Base-by-base conservation (phyloP, 306 rosid genomes). In the Quercus berberidifolia region DNA sequence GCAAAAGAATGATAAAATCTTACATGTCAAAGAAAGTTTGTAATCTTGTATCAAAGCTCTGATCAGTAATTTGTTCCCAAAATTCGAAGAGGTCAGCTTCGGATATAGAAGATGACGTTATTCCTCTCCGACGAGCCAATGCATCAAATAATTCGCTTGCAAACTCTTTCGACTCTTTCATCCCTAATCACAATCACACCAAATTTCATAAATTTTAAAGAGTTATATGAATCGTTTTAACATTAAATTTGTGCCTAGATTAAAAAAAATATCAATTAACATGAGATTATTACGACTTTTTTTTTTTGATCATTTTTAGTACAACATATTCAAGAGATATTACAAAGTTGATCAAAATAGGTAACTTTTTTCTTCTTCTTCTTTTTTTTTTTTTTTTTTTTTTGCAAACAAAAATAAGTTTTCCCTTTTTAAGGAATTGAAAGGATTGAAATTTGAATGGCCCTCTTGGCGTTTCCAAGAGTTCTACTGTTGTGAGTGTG, bases 1-100 rank as follows among this genome's bases (percentile, higher is more conserved):
- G 21, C 20, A 19, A 62, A 31, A 77, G 12, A 2, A 38, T 14
- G 55, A 38, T 9, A 3, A 23, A 31, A 69, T 28, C 94, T 79
- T 81, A 94, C 99, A 94, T 94, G 78, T 92, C 97, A 79, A 94
- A 94, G 89, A 94, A 92, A 20, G 96, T 94, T 77, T 92, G 99
- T 0, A 94, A 89, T 81, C 95, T 91, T 5, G 99, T 86, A 75
- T 94, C 97, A 76, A 94, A 94, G 81, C 97, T 92, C 67, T 85
- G 89, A 73, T 94, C 97, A 0, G 92, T 74, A 70, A 94, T 92
- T 46, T 92, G 97, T 41, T 92, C 99, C 99, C 97, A 94, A 31
- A 92, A 94, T 78, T 83, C 92, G 1, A 81, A 89, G 52, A 94
- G 54, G 73, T 94, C 88, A 51, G 70, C 88, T 59, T 86, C 90